Evolutionary conservation across 2,329 filamentous ascomycete genomes (phyloP), one percentile per base, ranked within the genome.

Genomic region (Fusarium sp.): DNA sequence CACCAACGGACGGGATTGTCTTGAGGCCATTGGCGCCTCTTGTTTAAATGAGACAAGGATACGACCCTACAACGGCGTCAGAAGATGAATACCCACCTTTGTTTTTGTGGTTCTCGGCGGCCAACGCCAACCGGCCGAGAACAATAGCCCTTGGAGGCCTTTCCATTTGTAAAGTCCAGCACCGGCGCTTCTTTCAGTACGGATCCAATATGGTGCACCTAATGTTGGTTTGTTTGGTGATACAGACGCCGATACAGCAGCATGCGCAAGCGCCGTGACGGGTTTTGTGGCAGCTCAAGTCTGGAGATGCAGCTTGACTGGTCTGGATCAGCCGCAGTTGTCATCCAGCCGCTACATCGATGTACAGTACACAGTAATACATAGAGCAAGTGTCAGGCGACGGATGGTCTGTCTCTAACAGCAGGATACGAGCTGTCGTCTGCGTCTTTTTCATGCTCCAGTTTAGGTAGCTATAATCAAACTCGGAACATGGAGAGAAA

Each of bases 41-140:
- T 50, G 44, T 42, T 63, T 49, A 69, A 69, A 69, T 69, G 62
- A 66, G 58, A 57, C 66, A 68, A 50, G 66, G 67, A 67, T 63
- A 29, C 7, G 49, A 42, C 52, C 50, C 61, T 64, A 57, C 54
- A 53, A 61, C 41, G 41, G 59, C 53, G 50, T 56, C 52, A 57
- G 45, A 54, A 50, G 53, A 59, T 48, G 59, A 32, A 21, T n/a
- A 57, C 46, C 21, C 53, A 41, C 54, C 43, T 36, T 49, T 54
- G 42, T 58, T 59, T 66, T 66, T 65, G 65, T 57, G 55, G 47
- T 50, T 57, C 52, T 42, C 42, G 54, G 38, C 37, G 46, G 52
- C 67, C 66, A 25, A 25, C 23, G 23, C 23, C 23, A 68, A 60
- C 42, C 55, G 37, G 39, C 27, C 27, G 27, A 57, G 54, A 37